Conservation (phyloP, 2,329 filamentous ascomycete species). For the Phaeophleospora eucalypticola region DNA sequence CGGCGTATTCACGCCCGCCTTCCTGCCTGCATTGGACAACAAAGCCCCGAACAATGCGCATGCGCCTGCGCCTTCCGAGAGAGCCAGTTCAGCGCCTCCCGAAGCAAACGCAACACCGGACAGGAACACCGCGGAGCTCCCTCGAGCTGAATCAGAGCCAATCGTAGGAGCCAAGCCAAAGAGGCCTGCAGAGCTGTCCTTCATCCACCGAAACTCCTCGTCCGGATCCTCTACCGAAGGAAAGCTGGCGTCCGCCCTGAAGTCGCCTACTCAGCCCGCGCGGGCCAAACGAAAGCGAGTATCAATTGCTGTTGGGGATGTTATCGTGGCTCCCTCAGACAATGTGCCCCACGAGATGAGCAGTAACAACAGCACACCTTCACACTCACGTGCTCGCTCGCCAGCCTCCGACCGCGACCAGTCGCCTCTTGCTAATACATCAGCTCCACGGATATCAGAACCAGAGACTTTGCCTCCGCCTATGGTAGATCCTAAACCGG, state of each 20-base stretch:
- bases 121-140: constrained; percentile 9
- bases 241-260: constrained; percentile 33
- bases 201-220: constrained; percentile 32
- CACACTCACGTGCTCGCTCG: constrained; percentile 28
- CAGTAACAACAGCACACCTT: constrained; percentile 27
- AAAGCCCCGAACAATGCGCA: constrained; percentile 11
- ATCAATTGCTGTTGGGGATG: constrained; percentile 33
- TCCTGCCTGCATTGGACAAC: constrained; percentile 32
- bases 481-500: not conserved
- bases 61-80: no score
- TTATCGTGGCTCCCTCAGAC: constrained; percentile 34
- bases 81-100: not conserved
- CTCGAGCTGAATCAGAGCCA: constrained; percentile 29
- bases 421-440: not conserved
- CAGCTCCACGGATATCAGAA: not conserved
- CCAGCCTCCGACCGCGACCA: constrained; percentile 5
- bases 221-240: constrained; percentile 33
- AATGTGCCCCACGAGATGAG: constrained; percentile 27
- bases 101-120: not conserved
- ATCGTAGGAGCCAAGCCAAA: constrained; percentile 26
- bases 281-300: constrained; percentile 32
- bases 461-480: not conserved
- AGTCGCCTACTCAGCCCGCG: constrained; percentile 27
- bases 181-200: constrained; percentile 29
- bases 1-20: constrained; percentile 36